These are phyloP conservation scores for Melocanna baccifera DNA, from an alignment of 176 grass and related monocot genomes.

Conservation along the genomic window DNA sequence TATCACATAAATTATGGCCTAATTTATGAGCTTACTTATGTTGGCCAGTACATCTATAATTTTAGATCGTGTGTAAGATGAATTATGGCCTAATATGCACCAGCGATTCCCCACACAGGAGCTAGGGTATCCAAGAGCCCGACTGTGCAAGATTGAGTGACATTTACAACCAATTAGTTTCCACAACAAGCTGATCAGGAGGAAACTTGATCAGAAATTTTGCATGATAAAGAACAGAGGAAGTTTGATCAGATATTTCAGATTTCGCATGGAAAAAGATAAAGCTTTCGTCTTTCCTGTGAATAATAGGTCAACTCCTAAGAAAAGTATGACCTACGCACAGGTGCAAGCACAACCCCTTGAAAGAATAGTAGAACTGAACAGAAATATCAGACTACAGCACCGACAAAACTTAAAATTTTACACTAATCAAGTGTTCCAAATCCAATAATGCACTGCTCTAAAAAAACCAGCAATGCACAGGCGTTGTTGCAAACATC, in stretches of 20 bases:
- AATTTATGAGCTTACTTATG: neutral
- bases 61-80: neutral
- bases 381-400: neutral
- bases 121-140: neutral
- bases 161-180: neutral
- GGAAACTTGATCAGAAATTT: conserved; percentile 3
- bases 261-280: neutral
- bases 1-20: neutral
- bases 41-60: neutral
- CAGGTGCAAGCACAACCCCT: neutral
- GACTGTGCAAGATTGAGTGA: neutral
- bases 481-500: neutral
- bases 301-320: conserved; percentile 24
- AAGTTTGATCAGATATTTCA: neutral
- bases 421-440: neutral
- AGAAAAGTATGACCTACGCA: neutral
- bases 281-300: neutral
- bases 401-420: neutral
- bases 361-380: neutral
- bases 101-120: neutral
- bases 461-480: neutral
- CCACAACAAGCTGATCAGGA: neutral
- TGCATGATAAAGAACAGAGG: neutral
- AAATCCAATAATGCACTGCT: neutral
- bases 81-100: conserved; percentile 12